phyloP scores from a whole-genome alignment of 2,329 filamentous ascomycete genomes.

The Chaetomiaceae sp. region DNA sequence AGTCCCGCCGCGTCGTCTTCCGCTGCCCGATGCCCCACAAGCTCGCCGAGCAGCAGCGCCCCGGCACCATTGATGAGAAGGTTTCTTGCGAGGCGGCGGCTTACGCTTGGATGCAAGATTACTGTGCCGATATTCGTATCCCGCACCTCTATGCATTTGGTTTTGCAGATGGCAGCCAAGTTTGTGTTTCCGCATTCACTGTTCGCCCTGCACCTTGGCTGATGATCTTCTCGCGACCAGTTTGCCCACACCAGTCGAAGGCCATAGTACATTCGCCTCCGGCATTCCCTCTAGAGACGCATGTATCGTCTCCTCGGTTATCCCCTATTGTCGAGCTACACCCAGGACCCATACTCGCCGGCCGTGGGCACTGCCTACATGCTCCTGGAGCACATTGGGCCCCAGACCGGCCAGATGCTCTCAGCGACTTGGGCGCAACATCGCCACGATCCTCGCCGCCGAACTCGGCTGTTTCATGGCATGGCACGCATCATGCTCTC shows the following conservation, averaged over 20 bases:
- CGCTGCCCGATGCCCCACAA: constrained; percentile 34
- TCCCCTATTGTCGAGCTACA: not conserved
- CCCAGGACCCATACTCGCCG: too few relatives aligned
- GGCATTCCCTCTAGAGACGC: not conserved
- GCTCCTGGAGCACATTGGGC: constrained; percentile 26
- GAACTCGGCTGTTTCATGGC: constrained; percentile 30
- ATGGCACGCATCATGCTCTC: constrained; percentile 29
- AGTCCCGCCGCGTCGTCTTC: constrained; percentile 13
- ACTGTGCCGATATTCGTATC: not conserved
- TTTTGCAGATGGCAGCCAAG: not conserved
- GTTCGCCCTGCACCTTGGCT: not conserved
- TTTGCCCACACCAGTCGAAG: not conserved
- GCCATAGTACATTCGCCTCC: not conserved
- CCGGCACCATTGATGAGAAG: constrained; percentile 42
- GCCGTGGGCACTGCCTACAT: constrained; percentile 22
- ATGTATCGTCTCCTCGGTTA: not conserved
- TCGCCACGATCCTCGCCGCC: constrained; percentile 19
- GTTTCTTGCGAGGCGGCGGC: constrained; percentile 18
- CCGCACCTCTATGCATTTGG: constrained; percentile 2
- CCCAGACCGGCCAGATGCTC: constrained; percentile 27
- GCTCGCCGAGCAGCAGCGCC: constrained; percentile 33
- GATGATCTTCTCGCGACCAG: not conserved
- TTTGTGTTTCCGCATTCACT: not conserved
- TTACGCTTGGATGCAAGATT: constrained; percentile 1
- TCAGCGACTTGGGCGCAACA: constrained; percentile 26